phyloP scores from a whole-genome alignment of 768 basidiomycete genomes.

The Serpula lacrymans region DNA sequence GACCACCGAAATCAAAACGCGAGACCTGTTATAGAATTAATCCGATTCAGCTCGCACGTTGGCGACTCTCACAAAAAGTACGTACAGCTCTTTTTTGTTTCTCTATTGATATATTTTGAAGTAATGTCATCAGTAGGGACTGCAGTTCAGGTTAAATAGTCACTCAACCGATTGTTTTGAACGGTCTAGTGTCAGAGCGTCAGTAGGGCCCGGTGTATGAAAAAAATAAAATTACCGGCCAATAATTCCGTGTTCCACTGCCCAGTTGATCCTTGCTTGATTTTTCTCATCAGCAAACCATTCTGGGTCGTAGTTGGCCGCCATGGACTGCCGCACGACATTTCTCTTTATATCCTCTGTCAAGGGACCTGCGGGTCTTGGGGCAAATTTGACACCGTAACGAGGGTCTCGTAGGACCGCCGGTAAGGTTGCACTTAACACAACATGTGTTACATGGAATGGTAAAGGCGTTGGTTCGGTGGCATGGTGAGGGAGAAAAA shows the following conservation, averaged over 20 bases:
- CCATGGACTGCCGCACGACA: constrained; percentile 25
- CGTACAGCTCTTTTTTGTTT: constrained; percentile 33
- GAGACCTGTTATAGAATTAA: constrained; percentile 3
- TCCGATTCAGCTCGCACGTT: background rate
- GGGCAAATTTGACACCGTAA: constrained; percentile 28
- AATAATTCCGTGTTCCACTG: constrained; percentile 20
- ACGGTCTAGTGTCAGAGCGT: constrained; percentile 21
- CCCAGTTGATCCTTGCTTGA: constrained; percentile 20
- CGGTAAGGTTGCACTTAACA: constrained; percentile 34
- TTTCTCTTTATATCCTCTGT: constrained; percentile 30
- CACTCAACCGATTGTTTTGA: constrained; percentile 27
- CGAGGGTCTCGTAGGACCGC: constrained; percentile 24
- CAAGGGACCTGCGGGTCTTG: constrained; percentile 11
- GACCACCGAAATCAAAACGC: constrained; percentile 26
- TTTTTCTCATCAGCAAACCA: constrained; percentile 33
- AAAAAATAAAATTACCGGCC: constrained; percentile 15
- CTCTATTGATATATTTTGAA: constrained; percentile 20
- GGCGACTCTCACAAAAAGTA: background rate
- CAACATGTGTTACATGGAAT: constrained; percentile 39
- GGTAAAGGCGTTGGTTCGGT: constrained; percentile 31
- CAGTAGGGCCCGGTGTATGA: background rate
- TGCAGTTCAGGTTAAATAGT: constrained; percentile 1
- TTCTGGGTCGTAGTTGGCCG: constrained; percentile 29
- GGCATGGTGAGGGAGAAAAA: constrained; percentile 39
- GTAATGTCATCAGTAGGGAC: background rate